phyloP scores from a whole-genome alignment of 768 basidiomycete genomes.

The Mycena crocata region DNA sequence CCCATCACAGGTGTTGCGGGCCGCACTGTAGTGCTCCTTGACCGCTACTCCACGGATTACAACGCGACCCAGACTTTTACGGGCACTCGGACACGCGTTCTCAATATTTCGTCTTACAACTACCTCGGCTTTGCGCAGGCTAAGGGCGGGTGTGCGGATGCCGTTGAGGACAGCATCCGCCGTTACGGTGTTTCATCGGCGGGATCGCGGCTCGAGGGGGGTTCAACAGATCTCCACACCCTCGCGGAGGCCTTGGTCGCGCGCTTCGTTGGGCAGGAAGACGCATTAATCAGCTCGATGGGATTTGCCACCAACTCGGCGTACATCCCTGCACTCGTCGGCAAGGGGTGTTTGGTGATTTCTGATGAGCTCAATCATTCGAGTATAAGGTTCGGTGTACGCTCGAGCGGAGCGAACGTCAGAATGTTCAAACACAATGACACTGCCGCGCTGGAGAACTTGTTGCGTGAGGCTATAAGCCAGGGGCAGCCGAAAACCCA shows the following conservation, averaged over 20 bases:
- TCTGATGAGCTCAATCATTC: conserved; percentile 98
- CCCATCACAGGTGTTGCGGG: conserved; percentile 96
- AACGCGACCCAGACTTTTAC: conserved; percentile 82
- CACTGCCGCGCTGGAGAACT: conserved; percentile 81
- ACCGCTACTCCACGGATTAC: conserved; percentile 86
- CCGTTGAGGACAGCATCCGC: conserved; percentile 85
- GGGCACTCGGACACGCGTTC: conserved; percentile 84
- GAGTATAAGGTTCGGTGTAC: conserved; percentile 92
- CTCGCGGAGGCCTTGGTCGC: conserved; percentile 89
- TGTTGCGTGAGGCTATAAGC: conserved; percentile 91
- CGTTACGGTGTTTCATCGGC: conserved; percentile 85
- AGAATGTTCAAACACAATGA: conserved; percentile 98
- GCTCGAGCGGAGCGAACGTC: conserved; percentile 89
- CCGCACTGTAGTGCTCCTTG: conserved; percentile 87
- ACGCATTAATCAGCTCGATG: conserved; percentile 79
- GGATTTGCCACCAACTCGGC: conserved; percentile 98
- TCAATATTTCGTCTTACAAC: conserved; percentile 99
- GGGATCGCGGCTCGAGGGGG: conserved; percentile 85
- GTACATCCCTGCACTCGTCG: conserved; percentile 89
- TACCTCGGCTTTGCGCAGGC: conserved; percentile 98
- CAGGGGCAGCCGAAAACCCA: conserved; percentile 99
- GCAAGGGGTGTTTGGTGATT: conserved; percentile 93
- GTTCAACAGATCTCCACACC: conserved; percentile 87
- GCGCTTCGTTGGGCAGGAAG: conserved; percentile 90
- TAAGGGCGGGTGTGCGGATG: conserved; percentile 93